Percentiles rank a stretch among this genome's conserved stretches.
Conservation (phyloP, 2,329 filamentous ascomycete genomes). For the Aspergillus glaucus region DNA sequence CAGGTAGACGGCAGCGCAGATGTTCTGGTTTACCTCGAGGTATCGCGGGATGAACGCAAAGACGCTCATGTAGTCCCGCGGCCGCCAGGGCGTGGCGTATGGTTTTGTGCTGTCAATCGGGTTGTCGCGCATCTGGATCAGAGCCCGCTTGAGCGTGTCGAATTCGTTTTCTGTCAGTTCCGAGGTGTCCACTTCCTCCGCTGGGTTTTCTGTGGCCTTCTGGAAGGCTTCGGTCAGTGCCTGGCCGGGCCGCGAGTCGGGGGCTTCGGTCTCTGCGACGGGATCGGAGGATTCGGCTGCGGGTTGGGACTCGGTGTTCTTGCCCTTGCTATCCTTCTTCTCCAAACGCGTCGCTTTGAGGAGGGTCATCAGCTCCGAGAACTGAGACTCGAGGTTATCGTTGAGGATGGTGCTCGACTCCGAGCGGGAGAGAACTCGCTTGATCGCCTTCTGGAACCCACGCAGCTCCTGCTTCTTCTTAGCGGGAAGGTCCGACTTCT, state of each 20-base stretch:
- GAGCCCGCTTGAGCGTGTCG: slow-evolving; percentile 47
- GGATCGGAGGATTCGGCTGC: slow-evolving; percentile 6
- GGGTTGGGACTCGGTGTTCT: slow-evolving; percentile 4
- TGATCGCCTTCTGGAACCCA: slow-evolving; percentile 61
- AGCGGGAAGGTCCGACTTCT: slow-evolving; percentile 52
- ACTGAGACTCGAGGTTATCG: slow-evolving; percentile 49
- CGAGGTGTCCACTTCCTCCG: slow-evolving; percentile 32
- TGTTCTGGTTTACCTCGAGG: slow-evolving; percentile 94
- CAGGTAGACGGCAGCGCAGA: slow-evolving; percentile 91
- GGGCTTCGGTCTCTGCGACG: slow-evolving; percentile 10
- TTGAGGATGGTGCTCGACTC: slow-evolving; percentile 37
- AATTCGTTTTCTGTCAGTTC: slow-evolving; percentile 46
- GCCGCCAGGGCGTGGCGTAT: slow-evolving; percentile 86
- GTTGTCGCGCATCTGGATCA: slow-evolving; percentile 65
- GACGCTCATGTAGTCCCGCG: slow-evolving; percentile 76
- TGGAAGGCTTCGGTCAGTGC: slow-evolving; percentile 30
- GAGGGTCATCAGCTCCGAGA: slow-evolving; percentile 46
- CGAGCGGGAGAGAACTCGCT: slow-evolving; percentile 55
- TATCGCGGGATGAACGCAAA: slow-evolving; percentile 95
- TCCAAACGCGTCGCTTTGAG: slow-evolving; percentile 37
- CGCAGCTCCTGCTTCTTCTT: slow-evolving; percentile 72
- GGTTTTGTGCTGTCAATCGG: slow-evolving; percentile 70
- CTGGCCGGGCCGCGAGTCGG: slow-evolving; percentile 14
- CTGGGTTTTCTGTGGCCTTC: slow-evolving; percentile 24
- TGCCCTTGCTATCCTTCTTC: slow-evolving; percentile 16